These are phyloP conservation scores for Talaromyces pinophilus DNA, from an alignment of 2,329 filamentous ascomycete species.

Conservation along the genomic window DNA sequence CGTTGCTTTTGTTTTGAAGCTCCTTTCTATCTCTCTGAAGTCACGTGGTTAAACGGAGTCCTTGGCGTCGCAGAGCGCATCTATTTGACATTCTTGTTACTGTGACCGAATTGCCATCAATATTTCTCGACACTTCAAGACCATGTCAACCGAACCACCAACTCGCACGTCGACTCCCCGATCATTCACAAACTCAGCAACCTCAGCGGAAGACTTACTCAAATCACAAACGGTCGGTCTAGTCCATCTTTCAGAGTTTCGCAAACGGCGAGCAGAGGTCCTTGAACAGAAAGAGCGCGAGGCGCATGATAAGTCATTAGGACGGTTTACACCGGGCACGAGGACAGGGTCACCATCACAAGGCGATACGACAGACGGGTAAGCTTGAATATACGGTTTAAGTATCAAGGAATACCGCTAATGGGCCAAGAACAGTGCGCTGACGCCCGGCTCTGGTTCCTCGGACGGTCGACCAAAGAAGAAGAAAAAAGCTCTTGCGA, in stretches of 20 bases:
- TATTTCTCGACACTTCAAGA: background rate
- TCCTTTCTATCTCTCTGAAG: conserved; percentile 4
- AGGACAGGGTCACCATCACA: conserved; percentile 54
- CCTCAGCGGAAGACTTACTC: conserved; percentile 76
- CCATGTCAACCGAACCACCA: conserved; percentile 36
- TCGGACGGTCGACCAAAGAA: conserved; percentile 49
- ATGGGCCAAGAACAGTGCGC: conserved; percentile 60
- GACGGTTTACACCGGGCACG: conserved; percentile 44
- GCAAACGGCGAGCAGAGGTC: conserved; percentile 93
- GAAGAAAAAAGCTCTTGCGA: conserved; percentile 62
- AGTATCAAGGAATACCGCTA: conserved; percentile 40
- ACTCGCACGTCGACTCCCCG: conserved; percentile 49
- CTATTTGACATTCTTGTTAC: conserved; percentile 1
- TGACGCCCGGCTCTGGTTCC: conserved; percentile 45
- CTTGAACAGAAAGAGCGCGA: conserved; percentile 86
- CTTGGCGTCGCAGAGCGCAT: conserved; percentile 6
- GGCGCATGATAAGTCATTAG: conserved; percentile 63
- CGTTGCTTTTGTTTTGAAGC: too few relatives aligned
- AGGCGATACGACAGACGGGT: conserved; percentile 59
- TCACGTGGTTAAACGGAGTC: conserved; percentile 5
- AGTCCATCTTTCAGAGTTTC: conserved; percentile 88
- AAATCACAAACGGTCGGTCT: conserved; percentile 88
- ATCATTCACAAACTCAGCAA: conserved; percentile 71
- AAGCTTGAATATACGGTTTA: conserved; percentile 39
- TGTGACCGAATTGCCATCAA: background rate